Percentiles rank a stretch among this genome's conserved stretches.
Evolutionary conservation across 2,329 filamentous ascomycete genomes (phyloP).

Genomic region (Tolypocladium pustulatum): DNA sequence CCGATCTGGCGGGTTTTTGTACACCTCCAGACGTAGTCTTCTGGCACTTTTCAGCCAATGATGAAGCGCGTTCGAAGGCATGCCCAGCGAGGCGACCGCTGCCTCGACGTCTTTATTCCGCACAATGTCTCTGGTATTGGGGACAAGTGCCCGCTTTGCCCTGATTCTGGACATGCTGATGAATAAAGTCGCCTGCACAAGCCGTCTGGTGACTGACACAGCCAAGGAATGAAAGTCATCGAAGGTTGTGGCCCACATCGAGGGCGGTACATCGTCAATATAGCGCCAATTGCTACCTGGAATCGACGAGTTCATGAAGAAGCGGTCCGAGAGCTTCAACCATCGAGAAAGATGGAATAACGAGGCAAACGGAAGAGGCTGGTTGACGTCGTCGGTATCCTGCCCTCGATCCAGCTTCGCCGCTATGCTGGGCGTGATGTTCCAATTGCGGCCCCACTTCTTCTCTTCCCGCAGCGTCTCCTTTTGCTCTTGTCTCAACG

Average conservation of each 20-base stretch:
- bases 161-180: conserved; percentile 60
- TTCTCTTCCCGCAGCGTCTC: conserved; percentile 50
- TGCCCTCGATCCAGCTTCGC: conserved; percentile 15
- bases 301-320: conserved; percentile 67
- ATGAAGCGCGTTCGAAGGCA: conserved; percentile 23
- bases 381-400: conserved; percentile 5
- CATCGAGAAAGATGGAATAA: conserved; percentile 51
- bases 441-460: conserved; percentile 55
- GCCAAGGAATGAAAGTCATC: conserved; percentile 62
- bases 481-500: conserved; percentile 50
- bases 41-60: conserved; percentile 41
- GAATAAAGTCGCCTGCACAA: conserved; percentile 60
- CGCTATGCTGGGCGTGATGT: conserved; percentile 40
- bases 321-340: conserved; percentile 49
- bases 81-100: conserved; percentile 35
- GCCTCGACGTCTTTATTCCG: conserved; percentile 35
- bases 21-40: conserved; percentile 37
- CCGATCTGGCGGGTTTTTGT: conserved; percentile 20
- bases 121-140: conserved; percentile 22
- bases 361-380: conserved; percentile 35
- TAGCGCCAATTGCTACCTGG: conserved; percentile 58
- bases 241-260: conserved; percentile 66
- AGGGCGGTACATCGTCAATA: conserved; percentile 51
- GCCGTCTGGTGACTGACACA: conserved; percentile 55
- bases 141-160: conserved; percentile 26